A percentile compares a stretch with the other conserved stretches of the same genome.
These are phyloP conservation scores for Chaetomium olivaceum DNA, from an alignment of 2,329 filamentous ascomycete species.

Conservation along the genomic window DNA sequence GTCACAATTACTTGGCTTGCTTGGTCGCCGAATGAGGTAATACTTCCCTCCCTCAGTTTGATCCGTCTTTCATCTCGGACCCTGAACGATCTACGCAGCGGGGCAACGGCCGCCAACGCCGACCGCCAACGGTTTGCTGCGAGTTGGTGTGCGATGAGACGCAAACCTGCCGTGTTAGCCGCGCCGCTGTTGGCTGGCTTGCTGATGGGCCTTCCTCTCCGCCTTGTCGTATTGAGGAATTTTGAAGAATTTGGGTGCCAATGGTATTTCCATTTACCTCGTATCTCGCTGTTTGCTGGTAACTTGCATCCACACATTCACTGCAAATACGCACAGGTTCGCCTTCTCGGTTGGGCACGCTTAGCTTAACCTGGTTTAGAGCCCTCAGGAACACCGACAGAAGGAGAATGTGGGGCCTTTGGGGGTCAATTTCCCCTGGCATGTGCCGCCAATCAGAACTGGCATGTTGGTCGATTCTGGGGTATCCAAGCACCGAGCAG, in stretches of 20 bases:
- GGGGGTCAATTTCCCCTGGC: constrained; percentile 7
- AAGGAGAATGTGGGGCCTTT: background rate
- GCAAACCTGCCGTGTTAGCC: background rate
- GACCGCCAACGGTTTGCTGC: background rate
- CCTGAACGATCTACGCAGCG: constrained; percentile 7
- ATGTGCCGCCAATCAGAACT: background rate
- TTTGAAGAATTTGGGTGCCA: background rate
- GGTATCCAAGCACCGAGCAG: constrained; percentile 9
- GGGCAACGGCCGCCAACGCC: background rate
- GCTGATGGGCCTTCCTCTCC: background rate
- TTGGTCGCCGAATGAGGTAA: background rate
- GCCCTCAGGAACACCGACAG: background rate
- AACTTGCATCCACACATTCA: background rate
- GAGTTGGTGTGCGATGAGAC: background rate
- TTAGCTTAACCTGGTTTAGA: background rate
- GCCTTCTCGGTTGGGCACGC: background rate
- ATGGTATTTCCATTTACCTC: background rate
- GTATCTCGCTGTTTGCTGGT: background rate
- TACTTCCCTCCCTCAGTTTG: background rate
- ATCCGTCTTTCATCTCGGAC: constrained; percentile 1
- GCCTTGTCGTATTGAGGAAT: background rate
- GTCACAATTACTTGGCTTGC: constrained; percentile 1
- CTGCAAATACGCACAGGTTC: background rate
- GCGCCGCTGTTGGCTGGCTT: background rate
- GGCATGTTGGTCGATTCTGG: background rate